These are phyloP conservation scores for Xylaria intraflava DNA, from an alignment of 495 filamentous ascomycete genomes.

Conservation along the genomic window DNA sequence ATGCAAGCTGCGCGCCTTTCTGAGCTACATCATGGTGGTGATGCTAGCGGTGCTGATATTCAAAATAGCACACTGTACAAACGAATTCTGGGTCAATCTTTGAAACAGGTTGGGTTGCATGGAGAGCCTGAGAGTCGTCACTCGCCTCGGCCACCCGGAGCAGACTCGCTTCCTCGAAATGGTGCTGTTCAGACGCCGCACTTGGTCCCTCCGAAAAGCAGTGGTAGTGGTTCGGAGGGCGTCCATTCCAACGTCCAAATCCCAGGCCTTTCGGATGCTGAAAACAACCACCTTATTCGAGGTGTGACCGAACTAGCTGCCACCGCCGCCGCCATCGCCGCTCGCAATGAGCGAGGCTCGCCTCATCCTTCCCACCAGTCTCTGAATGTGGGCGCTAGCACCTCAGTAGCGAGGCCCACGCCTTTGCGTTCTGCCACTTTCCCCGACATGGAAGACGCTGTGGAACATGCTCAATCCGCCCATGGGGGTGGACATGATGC, in stretches of 20 bases:
- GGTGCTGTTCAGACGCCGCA: slow-evolving; percentile 49
- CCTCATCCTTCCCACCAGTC: slow-evolving; percentile 22
- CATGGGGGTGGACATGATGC: slow-evolving; percentile 90
- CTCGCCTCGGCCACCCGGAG: slow-evolving; percentile 38
- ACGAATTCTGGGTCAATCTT: slow-evolving; percentile 81
- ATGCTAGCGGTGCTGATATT: slow-evolving; percentile 47
- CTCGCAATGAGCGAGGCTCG: slow-evolving; percentile 57
- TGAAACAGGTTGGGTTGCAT: slow-evolving; percentile 67
- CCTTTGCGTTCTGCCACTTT: slow-evolving; percentile 36
- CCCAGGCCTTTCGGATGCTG: slow-evolving; percentile 65
- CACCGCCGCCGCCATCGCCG: slow-evolving; percentile 80
- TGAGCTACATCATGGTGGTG: slow-evolving; percentile 37
- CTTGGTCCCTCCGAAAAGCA: slow-evolving; percentile 63
- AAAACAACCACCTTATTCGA: slow-evolving; percentile 72
- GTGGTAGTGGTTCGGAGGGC: slow-evolving; percentile 31
- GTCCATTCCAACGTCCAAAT: slow-evolving; percentile 46
- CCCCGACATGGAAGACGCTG: slow-evolving; percentile 34
- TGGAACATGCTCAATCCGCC: slow-evolving; percentile 42
- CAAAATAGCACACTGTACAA: slow-evolving; percentile 88
- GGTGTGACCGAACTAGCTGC: slow-evolving; percentile 89
- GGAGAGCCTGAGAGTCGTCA: slow-evolving; percentile 36
- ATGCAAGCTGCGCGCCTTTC: slow-evolving; percentile 28
- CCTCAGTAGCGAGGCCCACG: slow-evolving; percentile 23
- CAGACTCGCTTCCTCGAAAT: slow-evolving; percentile 20
- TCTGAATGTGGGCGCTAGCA: slow-evolving; percentile 20